These are phyloP conservation scores for Aspergillus clavatus DNA, from an alignment of 2,329 filamentous ascomycete species.

Conservation along the genomic window DNA sequence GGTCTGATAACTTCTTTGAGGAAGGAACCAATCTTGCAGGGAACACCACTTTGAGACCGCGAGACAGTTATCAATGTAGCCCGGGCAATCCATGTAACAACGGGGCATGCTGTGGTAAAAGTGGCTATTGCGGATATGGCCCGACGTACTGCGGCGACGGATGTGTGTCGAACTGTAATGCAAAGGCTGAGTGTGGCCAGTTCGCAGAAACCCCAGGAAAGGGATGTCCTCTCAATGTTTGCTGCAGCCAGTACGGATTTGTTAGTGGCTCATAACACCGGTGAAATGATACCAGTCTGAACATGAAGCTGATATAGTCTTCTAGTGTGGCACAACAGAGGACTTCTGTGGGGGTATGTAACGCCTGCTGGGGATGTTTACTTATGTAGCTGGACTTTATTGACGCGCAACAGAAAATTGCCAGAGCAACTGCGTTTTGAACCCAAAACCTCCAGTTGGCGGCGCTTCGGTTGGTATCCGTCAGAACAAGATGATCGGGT, in stretches of 20 bases:
- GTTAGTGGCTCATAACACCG: too few species aligned
- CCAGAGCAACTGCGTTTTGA: constrained; percentile 6
- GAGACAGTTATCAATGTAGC: too few species aligned
- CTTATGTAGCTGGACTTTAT: too few species aligned
- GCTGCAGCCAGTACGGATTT: neutral
- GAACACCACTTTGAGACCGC: too few species aligned
- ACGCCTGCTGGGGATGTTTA: too few species aligned
- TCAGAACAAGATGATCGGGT: constrained; percentile 23
- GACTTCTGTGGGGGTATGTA: constrained; percentile 4
- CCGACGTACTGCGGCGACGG: neutral
- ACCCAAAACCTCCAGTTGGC: neutral
- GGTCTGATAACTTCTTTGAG: too few species aligned
- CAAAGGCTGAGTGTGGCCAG: constrained; percentile 1
- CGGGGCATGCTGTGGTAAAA: too few species aligned
- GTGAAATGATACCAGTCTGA: neutral
- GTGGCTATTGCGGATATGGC: too few species aligned
- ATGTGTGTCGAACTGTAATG: constrained; percentile 1
- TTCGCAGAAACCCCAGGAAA: neutral
- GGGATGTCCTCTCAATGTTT: neutral
- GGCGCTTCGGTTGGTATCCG: neutral
- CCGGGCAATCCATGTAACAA: too few species aligned
- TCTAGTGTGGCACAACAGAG: constrained; percentile 9
- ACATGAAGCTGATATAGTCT: too few species aligned
- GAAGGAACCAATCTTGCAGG: too few species aligned
- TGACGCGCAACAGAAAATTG: too few species aligned